Evolutionary conservation across 108 stramenopile genomes (phyloP).

Genomic region (Nannochloropsis gaditana): DNA sequence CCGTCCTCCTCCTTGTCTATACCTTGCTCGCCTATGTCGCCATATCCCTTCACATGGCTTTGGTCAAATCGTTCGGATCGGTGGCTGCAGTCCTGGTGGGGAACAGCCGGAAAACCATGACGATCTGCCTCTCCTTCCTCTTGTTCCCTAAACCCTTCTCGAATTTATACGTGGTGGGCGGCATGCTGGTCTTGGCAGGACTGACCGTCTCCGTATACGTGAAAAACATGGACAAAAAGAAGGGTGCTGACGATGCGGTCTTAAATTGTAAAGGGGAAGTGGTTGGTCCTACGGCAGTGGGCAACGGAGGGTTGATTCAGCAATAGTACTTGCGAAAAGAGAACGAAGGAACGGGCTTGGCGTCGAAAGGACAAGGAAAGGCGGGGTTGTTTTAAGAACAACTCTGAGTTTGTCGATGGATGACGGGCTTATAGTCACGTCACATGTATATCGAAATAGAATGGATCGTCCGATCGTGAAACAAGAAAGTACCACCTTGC

Average conservation of each 20-base stretch:
- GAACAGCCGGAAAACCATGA: slow-evolving; percentile 87
- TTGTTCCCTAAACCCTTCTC: slow-evolving; percentile 84
- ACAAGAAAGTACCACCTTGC: too few species aligned
- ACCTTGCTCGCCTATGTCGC: slow-evolving; percentile 82
- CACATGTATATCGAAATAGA: too few species aligned
- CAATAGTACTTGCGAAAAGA: background rate
- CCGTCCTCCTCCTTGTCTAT: slow-evolving; percentile 65
- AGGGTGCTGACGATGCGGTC: background rate
- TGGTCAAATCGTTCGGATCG: slow-evolving; percentile 84
- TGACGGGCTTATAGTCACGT: too few species aligned
- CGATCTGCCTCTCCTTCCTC: slow-evolving; percentile 67
- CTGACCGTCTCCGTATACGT: slow-evolving; percentile 62
- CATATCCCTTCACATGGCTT: slow-evolving; percentile 77
- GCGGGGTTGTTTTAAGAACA: background rate
- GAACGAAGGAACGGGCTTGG: background rate
- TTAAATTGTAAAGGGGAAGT: background rate
- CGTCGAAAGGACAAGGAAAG: background rate
- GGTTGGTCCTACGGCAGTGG: background rate
- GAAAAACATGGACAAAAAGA: slow-evolving; percentile 49
- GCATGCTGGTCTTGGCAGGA: slow-evolving; percentile 78
- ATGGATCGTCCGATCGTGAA: too few species aligned
- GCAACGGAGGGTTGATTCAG: background rate
- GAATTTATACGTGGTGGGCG: slow-evolving; percentile 77
- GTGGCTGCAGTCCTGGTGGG: slow-evolving; percentile 83
- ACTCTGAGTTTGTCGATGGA: too few species aligned